Conservation (phyloP, 257 asterid genomes). For the Linaria vulgaris region DNA sequence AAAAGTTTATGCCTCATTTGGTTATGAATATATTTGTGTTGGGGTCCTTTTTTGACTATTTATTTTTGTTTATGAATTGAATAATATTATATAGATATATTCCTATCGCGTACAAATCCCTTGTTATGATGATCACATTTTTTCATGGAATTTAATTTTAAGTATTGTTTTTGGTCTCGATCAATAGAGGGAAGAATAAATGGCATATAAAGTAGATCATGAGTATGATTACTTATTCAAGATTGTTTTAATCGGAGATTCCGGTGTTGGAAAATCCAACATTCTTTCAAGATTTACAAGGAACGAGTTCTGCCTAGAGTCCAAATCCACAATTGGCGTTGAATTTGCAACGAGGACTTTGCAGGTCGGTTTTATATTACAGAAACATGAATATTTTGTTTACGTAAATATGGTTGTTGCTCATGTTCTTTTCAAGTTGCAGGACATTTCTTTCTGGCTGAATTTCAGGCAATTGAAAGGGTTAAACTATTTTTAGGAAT, state of each 20-base stretch:
- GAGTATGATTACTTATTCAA: constrained; percentile 34
- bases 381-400: no score
- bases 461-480: no score
- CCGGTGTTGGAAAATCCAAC: constrained; percentile 28
- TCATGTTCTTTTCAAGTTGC: not conserved
- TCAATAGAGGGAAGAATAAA: constrained; percentile 15
- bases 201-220: constrained; percentile 33
- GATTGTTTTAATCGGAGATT: constrained; percentile 27
- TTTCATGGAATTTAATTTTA: not conserved
- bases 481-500: no score
- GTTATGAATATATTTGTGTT: not conserved
- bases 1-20: no score
- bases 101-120: not conserved
- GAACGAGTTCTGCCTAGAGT: constrained; percentile 30
- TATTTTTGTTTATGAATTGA: not conserved
- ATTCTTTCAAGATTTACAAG: constrained; percentile 33
- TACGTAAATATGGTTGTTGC: no score
- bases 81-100: no score
- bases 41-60: not conserved
- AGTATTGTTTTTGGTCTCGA: not conserved
- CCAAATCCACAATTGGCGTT: constrained; percentile 35
- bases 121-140: not conserved
- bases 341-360: constrained; percentile 34
- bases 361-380: constrained; percentile 23
- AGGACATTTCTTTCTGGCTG: not conserved